Evolutionary conservation across 1,284 basidiomycete genomes (phyloP), one percentile per base, ranked within the genome.

Genomic region (Dichomitus squalens): DNA sequence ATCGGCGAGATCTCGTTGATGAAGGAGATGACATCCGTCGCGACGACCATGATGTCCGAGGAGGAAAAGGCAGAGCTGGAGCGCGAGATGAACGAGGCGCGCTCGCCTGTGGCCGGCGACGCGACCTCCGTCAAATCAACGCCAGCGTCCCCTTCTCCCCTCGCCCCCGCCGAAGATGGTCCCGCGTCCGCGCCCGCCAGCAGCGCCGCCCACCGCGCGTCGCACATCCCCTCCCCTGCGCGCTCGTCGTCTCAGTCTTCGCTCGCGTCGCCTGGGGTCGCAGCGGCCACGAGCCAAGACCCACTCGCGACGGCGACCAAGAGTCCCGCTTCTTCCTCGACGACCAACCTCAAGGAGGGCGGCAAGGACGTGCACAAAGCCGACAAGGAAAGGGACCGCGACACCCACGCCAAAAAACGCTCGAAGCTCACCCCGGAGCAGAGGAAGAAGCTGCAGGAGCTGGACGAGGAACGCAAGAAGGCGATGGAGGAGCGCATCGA

Each of bases 1-100:
- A 95, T 96, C 64, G 94, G 94, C 57, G 93, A 96, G 76, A 95
- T 96, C 51, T 91, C 92, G 3, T 80, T 96, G 49, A 92, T 96
- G 87, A 95, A 95, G 68, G 92, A 93, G 67, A 92, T 93, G 88
- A 91, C 90, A 2, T 81, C 79, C 21, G 82, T 87, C 20, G 90
- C 90, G n/a, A 84, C 86, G 31, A 87, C 87, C 1, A 88, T 93
- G 79, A 88, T 90, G 82, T 86, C 90, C 0, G 94, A 96, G 5
- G 96, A 98, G 71, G 95, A 98, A 73, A 90, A 90, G 72, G 90
- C 88, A 12, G 94, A 93, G 67, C 80, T 95, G 65, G 92, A 95
- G 73, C 86, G 82, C 59, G 82, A 87, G 59, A 74, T 87, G 73
- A 87, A 88, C 67, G 75, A 74, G 31, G 73, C 43, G 75, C 62